Conservation (phyloP, 2,329 filamentous ascomycete genomes). For the Aspergillus caelatus region DNA sequence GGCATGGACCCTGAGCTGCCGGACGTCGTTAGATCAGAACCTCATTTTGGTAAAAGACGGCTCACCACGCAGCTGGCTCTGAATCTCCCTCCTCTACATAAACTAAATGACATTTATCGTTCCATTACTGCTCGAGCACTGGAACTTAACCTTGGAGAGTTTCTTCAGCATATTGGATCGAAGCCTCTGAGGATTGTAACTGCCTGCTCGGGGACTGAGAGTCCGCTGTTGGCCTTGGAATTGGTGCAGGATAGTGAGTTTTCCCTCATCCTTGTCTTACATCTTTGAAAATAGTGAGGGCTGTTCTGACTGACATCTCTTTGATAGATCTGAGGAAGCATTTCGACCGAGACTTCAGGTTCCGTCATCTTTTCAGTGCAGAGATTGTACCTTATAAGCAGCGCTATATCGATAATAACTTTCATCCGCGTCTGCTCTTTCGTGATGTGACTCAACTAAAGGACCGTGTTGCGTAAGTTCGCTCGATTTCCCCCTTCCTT, state of each 20-base stretch:
- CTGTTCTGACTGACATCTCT: background rate
- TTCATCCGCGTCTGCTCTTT: conserved; percentile 56
- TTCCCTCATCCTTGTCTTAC: background rate
- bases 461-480: conserved; percentile 50
- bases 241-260: conserved; percentile 55
- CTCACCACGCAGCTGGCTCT: conserved; percentile 20
- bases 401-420: conserved; percentile 65
- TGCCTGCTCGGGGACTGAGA: conserved; percentile 78
- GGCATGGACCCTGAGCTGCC: conserved; percentile 20
- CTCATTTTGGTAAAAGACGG: conserved; percentile 13
- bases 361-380: conserved; percentile 62
- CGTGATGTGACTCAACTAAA: conserved; percentile 62
- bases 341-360: conserved; percentile 41
- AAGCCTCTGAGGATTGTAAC: conserved; percentile 63
- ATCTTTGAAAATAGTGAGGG: background rate
- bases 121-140: conserved; percentile 30
- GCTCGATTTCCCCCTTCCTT: background rate
- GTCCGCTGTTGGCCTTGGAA: conserved; percentile 67
- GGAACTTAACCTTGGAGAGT: conserved; percentile 45
- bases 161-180: conserved; percentile 41
- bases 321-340: conserved; percentile 38
- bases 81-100: conserved; percentile 29
- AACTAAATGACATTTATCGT: conserved; percentile 32
- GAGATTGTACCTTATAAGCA: conserved; percentile 68
- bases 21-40: conserved; percentile 23